These are phyloP conservation scores for Lithospermum erythrorhizon DNA, from an alignment of 257 asterid species.

Conservation along the genomic window DNA sequence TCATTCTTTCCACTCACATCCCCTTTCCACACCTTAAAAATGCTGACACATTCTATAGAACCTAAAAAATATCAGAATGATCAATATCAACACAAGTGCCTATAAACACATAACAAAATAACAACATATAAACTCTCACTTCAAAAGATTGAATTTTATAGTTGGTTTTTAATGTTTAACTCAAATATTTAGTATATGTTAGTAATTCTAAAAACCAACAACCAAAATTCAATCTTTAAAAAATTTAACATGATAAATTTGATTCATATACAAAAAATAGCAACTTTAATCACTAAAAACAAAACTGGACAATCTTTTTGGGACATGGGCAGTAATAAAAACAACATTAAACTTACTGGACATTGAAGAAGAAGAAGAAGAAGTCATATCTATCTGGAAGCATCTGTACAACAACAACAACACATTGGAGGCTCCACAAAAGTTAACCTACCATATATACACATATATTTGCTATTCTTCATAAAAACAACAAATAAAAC, in stretches of 20 bases:
- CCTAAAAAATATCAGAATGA: conserved; percentile 11
- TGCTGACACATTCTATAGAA: conserved; percentile 62
- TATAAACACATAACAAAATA: too few relatives aligned
- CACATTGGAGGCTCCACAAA: conserved; percentile 27
- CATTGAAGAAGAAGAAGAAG: conserved; percentile 66
- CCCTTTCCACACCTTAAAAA: conserved; percentile 67
- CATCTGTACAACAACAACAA: conserved; percentile 43
- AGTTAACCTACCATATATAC: not conserved
- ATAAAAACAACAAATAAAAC: not conserved
- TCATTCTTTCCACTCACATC: conserved; percentile 56
- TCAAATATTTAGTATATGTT: too few relatives aligned
- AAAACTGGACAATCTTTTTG: not conserved
- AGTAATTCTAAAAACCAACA: too few relatives aligned
- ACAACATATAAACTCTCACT: too few relatives aligned
- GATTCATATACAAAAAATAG: not conserved
- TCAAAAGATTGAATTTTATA: too few relatives aligned
- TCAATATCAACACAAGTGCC: not conserved
- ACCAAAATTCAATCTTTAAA: conserved; percentile 1
- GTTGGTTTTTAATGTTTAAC: too few relatives aligned
- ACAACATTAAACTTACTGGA: conserved; percentile 33
- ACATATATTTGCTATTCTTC: not conserved
- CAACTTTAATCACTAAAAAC: not conserved
- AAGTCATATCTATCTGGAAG: conserved; percentile 53
- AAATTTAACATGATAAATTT: conserved; percentile 1
- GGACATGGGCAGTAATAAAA: not conserved